phyloP scores from a whole-genome alignment of 2,329 filamentous ascomycete genomes.

The Corinectria fuckeliana region DNA sequence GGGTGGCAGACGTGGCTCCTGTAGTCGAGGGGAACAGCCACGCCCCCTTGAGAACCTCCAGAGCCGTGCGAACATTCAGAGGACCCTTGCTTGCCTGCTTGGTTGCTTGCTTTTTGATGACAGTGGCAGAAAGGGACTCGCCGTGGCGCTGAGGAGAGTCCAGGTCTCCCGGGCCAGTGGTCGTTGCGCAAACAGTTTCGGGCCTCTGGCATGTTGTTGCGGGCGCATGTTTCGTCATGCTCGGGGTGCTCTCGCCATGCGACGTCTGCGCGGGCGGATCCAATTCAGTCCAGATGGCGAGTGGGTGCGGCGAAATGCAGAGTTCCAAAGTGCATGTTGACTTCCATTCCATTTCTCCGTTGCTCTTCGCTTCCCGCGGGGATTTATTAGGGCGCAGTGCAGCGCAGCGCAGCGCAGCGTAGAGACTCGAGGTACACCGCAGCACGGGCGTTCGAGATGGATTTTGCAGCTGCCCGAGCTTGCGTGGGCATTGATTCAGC shows the following conservation, averaged over 20 bases:
- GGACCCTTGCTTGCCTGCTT: too few species aligned
- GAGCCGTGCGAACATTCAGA: too few species aligned
- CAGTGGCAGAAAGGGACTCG: neutral
- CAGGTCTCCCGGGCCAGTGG: too few species aligned
- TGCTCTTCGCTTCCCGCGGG: neutral
- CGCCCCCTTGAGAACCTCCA: constrained; percentile 17
- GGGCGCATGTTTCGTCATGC: constrained; percentile 3
- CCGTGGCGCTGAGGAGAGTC: too few species aligned
- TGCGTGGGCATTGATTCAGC: constrained; percentile 4
- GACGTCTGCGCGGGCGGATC: neutral
- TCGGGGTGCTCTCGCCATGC: neutral
- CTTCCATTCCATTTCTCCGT: too few species aligned
- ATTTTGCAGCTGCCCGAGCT: neutral
- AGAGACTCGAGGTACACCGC: constrained; percentile 2
- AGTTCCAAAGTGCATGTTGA: neutral
- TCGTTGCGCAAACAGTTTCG: too few species aligned
- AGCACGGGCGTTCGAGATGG: constrained; percentile 1
- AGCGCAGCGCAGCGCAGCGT: neutral
- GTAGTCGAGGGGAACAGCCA: constrained; percentile 30
- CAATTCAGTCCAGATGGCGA: neutral
- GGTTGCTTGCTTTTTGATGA: constrained; percentile 1
- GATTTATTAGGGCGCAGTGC: neutral
- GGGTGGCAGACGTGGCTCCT: constrained; percentile 36
- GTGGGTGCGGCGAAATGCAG: neutral
- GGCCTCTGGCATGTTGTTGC: neutral